These are phyloP conservation scores for Monilinia fructigena DNA, from an alignment of 2,329 filamentous ascomycete genomes.

Conservation along the genomic window DNA sequence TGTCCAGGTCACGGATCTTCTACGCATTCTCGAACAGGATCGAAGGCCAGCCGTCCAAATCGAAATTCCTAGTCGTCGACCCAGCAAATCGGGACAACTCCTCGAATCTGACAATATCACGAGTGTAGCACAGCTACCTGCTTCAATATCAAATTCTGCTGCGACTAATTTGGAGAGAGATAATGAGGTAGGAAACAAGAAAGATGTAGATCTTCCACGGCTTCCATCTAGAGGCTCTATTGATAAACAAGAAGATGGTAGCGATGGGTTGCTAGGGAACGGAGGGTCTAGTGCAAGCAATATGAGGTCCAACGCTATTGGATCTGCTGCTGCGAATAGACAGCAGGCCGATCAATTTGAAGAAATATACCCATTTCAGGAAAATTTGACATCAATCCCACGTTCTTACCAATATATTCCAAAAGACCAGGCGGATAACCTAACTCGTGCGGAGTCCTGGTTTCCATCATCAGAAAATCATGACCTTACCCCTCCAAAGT, in stretches of 20 bases:
- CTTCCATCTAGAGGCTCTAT: background rate
- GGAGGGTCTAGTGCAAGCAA: background rate
- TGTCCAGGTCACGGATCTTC: background rate
- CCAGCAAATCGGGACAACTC: background rate
- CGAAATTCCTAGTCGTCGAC: conserved; percentile 25
- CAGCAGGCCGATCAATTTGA: background rate
- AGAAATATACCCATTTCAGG: conserved; percentile 29
- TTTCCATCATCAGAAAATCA: conserved; percentile 28
- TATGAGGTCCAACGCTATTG: background rate
- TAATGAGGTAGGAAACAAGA: background rate
- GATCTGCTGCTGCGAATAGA: background rate
- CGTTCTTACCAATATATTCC: conserved; percentile 48
- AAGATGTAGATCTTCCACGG: background rate
- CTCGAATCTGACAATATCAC: background rate
- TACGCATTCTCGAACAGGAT: background rate
- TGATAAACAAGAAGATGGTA: background rate
- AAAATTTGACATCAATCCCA: conserved; percentile 39
- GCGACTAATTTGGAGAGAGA: background rate
- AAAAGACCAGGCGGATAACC: conserved; percentile 49
- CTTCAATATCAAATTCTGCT: background rate
- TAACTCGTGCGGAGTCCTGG: conserved; percentile 45
- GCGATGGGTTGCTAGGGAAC: background rate
- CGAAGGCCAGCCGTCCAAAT: background rate
- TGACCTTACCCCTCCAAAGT: conserved; percentile 40
- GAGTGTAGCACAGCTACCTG: background rate